Percentiles rank a stretch among this genome's conserved stretches.
These are phyloP conservation scores for Kodamaea arcana DNA, from an alignment of 1,139 yeast species.

Conservation along the genomic window DNA sequence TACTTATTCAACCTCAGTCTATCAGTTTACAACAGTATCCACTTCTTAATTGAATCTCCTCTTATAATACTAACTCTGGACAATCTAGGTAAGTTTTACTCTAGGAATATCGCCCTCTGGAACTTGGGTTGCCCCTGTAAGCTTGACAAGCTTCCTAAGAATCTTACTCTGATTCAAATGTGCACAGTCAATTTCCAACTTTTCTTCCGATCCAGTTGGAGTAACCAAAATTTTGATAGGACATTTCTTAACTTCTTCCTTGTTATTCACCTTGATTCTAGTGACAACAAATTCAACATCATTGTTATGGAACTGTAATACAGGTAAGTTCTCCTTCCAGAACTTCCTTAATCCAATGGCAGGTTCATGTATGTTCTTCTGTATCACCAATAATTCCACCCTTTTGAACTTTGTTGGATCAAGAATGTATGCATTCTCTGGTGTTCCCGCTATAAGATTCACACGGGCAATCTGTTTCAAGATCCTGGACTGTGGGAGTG, in stretches of 20 bases:
- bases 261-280: constrained; percentile 45
- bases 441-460: constrained; percentile 37
- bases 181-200: constrained; percentile 30
- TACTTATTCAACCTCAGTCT: no score
- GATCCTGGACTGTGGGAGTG: constrained; percentile 26
- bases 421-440: constrained; percentile 31
- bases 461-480: constrained; percentile 34
- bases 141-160: constrained; percentile 27
- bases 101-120: constrained; percentile 7
- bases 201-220: constrained; percentile 14
- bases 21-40: no score
- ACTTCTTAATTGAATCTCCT: no score
- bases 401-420: constrained; percentile 22
- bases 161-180: constrained; percentile 24
- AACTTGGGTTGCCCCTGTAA: constrained; percentile 25
- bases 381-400: constrained; percentile 30
- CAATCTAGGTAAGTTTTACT: no score
- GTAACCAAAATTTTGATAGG: constrained; percentile 44
- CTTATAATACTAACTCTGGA: no score
- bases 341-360: constrained; percentile 45
- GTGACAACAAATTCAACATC: constrained; percentile 57
- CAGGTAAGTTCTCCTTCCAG: constrained; percentile 72
- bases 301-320: constrained; percentile 80
- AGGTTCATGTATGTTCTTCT: constrained; percentile 25
- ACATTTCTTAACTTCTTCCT: constrained; percentile 37